Evolutionary conservation across 1,284 basidiomycete genomes (phyloP).

Genomic region (Trichosporon sp.): DNA sequence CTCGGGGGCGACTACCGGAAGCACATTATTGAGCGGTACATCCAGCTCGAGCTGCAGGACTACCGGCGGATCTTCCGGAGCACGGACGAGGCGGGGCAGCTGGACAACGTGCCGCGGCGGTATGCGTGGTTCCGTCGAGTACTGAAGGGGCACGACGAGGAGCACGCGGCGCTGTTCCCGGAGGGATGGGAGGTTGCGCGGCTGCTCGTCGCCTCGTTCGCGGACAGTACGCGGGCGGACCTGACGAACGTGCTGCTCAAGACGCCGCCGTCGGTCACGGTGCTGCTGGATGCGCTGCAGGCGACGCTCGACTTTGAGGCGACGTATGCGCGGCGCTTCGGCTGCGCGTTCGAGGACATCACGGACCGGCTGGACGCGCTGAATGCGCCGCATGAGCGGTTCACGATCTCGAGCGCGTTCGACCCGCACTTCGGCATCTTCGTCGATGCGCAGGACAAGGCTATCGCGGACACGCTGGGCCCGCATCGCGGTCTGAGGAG

Average conservation of each 20-base stretch:
- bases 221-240: constrained; percentile 65
- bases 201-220: constrained; percentile 71
- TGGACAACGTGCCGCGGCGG: constrained; percentile 88
- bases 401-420: constrained; percentile 77
- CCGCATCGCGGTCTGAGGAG: constrained; percentile 64
- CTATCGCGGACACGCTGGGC: constrained; percentile 55
- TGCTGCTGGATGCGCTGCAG: constrained; percentile 76
- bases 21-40: constrained; percentile 82
- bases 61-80: constrained; percentile 93
- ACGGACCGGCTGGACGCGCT: constrained; percentile 22
- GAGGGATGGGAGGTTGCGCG: constrained; percentile 74
- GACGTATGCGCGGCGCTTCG: constrained; percentile 71
- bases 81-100: constrained; percentile 85
- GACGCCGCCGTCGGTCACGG: constrained; percentile 61
- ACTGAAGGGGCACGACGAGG: constrained; percentile 80
- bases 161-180: constrained; percentile 77
- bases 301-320: constrained; percentile 79
- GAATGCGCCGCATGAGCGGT: constrained; percentile 36
- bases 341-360: constrained; percentile 54
- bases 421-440: constrained; percentile 88
- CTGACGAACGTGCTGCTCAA: constrained; percentile 49
- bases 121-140: constrained; percentile 95
- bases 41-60: constrained; percentile 84
- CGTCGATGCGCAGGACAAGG: constrained; percentile 89
- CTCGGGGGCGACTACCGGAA: constrained; percentile 67